These are phyloP conservation scores for Leucocoprinus leucothites DNA, from an alignment of 768 basidiomycete genomes.

Conservation along the genomic window DNA sequence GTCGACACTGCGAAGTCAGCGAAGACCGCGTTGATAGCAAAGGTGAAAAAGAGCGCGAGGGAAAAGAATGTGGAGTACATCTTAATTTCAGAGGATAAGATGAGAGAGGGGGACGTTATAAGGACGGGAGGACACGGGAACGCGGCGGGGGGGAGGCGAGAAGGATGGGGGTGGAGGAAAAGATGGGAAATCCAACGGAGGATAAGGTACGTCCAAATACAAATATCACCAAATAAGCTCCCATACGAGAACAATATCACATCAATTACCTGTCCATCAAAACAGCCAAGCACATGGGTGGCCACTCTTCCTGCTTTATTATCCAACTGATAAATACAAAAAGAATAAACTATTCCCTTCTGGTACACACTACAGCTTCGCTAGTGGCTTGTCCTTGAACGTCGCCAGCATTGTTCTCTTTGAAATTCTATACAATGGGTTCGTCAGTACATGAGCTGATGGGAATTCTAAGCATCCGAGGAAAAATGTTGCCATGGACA, in stretches of 20 bases:
- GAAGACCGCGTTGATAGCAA: conserved; percentile 48
- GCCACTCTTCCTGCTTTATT: not conserved
- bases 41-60: conserved; percentile 60
- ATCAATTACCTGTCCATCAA: conserved; percentile 14
- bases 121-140: conserved; percentile 19
- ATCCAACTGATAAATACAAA: conserved; percentile 1
- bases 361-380: conserved; percentile 36
- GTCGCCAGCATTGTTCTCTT: conserved; percentile 65
- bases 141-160: conserved; percentile 22
- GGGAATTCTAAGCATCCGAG: not conserved
- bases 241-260: conserved; percentile 12
- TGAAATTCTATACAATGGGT: conserved; percentile 44
- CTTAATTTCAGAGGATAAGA: conserved; percentile 35
- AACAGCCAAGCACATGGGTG: conserved; percentile 9
- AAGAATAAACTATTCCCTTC: conserved; percentile 3
- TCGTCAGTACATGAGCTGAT: not conserved
- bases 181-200: conserved; percentile 20
- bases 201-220: not conserved
- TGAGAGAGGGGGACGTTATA: conserved; percentile 26
- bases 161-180: conserved; percentile 20
- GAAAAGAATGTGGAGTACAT: conserved; percentile 84
- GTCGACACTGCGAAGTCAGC: conserved; percentile 54
- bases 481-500: conserved; percentile 34
- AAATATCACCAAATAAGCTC: conserved; percentile 11
- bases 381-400: conserved; percentile 48